These are phyloP conservation scores for Friedmanniomyces simplex DNA, from an alignment of 495 filamentous ascomycete genomes.

Conservation along the genomic window DNA sequence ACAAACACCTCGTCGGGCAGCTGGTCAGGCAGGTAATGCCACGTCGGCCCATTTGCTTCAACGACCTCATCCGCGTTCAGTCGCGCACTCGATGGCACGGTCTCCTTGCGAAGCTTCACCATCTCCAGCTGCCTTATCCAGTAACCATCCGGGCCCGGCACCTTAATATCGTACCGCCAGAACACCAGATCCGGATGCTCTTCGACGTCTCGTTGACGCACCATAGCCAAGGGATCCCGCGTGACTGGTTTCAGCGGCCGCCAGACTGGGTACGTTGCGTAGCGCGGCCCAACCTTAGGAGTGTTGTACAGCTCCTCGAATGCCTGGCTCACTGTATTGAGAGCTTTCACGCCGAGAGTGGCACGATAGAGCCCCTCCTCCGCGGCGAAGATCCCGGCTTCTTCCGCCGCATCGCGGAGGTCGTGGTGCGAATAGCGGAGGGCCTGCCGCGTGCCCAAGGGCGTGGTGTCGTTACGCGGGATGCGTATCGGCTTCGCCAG, in stretches of 20 bases:
- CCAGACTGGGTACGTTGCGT: not conserved
- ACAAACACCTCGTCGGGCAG: not conserved
- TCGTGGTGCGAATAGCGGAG: too few species aligned
- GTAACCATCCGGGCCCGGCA: not conserved
- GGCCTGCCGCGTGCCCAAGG: too few species aligned
- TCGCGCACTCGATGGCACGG: not conserved
- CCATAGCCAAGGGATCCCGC: not conserved
- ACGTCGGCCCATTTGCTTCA: not conserved
- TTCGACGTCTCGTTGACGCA: not conserved
- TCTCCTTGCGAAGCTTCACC: not conserved
- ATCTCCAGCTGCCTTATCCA: not conserved
- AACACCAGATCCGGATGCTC: not conserved
- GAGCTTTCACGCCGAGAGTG: not conserved
- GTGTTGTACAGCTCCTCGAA: not conserved
- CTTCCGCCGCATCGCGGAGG: not conserved
- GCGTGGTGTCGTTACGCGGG: too few species aligned
- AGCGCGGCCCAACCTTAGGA: not conserved
- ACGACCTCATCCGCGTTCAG: not conserved
- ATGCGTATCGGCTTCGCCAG: too few species aligned
- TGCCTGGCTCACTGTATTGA: not conserved
- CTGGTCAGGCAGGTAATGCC: not conserved
- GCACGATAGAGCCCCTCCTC: not conserved
- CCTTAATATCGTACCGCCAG: not conserved
- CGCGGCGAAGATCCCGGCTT: not conserved
- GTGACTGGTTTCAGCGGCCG: not conserved